Percentiles rank a stretch among this genome's conserved stretches.
These are phyloP conservation scores for Chenopodium quinoa DNA, from an alignment of 148 eudicot species.

Conservation along the genomic window DNA sequence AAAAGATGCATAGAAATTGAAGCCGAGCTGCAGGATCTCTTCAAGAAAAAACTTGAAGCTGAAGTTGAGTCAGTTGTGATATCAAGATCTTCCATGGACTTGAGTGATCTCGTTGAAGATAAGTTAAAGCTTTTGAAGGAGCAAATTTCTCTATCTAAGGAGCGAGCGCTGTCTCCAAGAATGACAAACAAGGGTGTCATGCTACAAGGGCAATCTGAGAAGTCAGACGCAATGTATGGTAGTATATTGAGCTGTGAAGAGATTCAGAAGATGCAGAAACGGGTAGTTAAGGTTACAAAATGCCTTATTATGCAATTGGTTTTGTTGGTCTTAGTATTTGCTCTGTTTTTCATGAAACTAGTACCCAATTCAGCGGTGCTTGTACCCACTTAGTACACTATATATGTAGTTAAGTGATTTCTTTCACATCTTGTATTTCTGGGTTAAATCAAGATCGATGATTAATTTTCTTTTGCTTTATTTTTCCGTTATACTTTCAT, in stretches of 20 bases:
- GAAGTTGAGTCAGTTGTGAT: conserved; percentile 61
- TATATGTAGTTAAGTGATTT: neutral
- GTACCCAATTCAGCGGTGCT: conserved; percentile 44
- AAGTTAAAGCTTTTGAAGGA: conserved; percentile 25
- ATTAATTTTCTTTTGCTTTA: neutral
- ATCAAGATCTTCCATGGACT: conserved; percentile 37
- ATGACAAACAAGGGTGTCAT: conserved; percentile 28
- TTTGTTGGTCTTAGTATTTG: conserved; percentile 42
- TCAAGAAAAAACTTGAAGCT: conserved; percentile 63
- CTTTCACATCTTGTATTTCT: neutral
- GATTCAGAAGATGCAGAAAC: conserved; percentile 45
- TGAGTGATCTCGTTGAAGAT: conserved; percentile 32
- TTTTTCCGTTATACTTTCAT: neutral
- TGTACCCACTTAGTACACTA: conserved; percentile 56
- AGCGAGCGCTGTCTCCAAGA: conserved; percentile 26
- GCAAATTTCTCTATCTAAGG: conserved; percentile 33
- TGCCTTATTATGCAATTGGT: conserved; percentile 55
- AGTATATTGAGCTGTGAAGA: conserved; percentile 36
- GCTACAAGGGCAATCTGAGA: conserved; percentile 34
- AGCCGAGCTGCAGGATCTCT: conserved; percentile 52
- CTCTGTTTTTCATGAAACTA: conserved; percentile 35
- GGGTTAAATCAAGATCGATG: neutral
- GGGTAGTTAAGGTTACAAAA: conserved; percentile 34
- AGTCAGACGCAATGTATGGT: conserved; percentile 29
- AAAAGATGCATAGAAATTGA: conserved; percentile 36